phyloP scores from a whole-genome alignment of 331 rosid species.

The Phaseolus coccineus region DNA sequence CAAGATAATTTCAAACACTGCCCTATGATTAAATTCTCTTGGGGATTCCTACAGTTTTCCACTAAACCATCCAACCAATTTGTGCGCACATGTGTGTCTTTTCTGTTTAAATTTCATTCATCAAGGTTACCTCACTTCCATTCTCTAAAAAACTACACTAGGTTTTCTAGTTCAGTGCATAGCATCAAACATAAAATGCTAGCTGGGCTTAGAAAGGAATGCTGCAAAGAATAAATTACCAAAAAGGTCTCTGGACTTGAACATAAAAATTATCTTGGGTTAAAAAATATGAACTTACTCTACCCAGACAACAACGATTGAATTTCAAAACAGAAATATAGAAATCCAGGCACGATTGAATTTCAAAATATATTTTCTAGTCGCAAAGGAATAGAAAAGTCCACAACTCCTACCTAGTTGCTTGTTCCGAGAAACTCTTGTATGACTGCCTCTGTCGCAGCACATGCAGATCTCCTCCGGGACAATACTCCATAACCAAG shows the following conservation, averaged over 20 bases:
- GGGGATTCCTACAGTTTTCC: constrained; percentile 16
- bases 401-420: constrained; percentile 66
- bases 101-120: constrained; percentile 1
- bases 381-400: constrained; percentile 20
- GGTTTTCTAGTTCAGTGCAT: neutral
- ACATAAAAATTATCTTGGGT: neutral
- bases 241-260: constrained; percentile 1
- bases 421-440: constrained; percentile 86
- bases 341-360: constrained; percentile 1
- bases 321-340: constrained; percentile 17
- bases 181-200: constrained; percentile 20
- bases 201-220: neutral
- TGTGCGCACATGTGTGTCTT: neutral
- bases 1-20: constrained; percentile 11
- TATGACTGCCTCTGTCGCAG: constrained; percentile 89
- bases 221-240: constrained; percentile 31
- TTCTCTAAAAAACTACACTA: constrained; percentile 10
- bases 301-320: constrained; percentile 15
- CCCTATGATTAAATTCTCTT: neutral
- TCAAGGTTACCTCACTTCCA: constrained; percentile 6
- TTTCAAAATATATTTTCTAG: constrained; percentile 33
- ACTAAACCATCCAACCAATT: neutral
- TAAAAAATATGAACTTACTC: neutral
- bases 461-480: constrained; percentile 95
- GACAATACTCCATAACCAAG: constrained; percentile 96